phyloP scores from a whole-genome alignment of 345 rosid species.

The Rhodamnia argentea region DNA sequence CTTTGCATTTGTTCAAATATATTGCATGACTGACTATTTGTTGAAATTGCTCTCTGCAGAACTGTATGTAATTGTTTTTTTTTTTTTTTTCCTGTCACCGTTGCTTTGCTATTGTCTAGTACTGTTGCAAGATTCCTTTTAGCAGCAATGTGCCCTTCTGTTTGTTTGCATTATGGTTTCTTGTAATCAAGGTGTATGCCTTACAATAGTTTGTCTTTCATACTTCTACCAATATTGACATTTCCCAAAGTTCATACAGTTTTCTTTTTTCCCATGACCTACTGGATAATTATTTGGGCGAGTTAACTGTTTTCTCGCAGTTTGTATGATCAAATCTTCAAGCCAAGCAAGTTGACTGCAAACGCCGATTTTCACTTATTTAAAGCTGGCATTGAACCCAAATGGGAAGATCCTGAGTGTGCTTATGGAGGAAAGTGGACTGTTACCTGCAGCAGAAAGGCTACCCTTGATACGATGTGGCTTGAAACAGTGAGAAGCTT shows the following conservation, averaged over 20 bases:
- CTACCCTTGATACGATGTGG: conserved; percentile 62
- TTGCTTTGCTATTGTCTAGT: background rate
- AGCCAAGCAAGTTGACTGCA: conserved; percentile 57
- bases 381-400: conserved; percentile 84
- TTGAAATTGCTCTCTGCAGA: background rate
- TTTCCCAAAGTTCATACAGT: background rate
- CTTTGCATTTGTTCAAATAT: background rate
- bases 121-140: background rate
- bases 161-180: background rate
- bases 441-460: conserved; percentile 36
- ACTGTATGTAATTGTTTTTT: rapidly evolving
- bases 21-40: background rate
- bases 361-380: conserved; percentile 81
- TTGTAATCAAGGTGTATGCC: background rate
- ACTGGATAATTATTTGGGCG: background rate
- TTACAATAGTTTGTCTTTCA: background rate
- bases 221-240: background rate
- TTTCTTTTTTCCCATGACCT: background rate
- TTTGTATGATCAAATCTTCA: conserved; percentile 67
- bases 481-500: conserved; percentile 58
- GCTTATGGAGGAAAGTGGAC: conserved; percentile 95
- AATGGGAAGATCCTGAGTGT: conserved; percentile 98
- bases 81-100: background rate
- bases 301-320: conserved; percentile 23
- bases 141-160: background rate